A percentile compares a stretch with the other conserved stretches of the same genome.
phyloP scores from a whole-genome alignment of 768 basidiomycete genomes.

The Auricularia heimuer region DNA sequence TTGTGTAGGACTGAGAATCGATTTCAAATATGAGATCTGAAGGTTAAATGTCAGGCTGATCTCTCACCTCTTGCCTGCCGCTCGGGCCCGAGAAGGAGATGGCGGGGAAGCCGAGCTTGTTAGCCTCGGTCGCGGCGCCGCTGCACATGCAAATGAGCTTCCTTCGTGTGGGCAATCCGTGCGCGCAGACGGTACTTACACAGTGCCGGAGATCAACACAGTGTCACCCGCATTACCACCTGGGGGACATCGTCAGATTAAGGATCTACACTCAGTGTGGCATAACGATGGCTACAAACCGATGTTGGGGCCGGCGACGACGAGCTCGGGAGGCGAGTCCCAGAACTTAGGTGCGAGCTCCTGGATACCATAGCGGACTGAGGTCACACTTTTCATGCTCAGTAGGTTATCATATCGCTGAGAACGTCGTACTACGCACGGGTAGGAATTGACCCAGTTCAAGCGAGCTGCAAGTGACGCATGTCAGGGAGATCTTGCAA shows the following conservation, averaged over 20 bases:
- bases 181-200: too few species aligned
- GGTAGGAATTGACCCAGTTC: too few species aligned
- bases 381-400: constrained; percentile 33
- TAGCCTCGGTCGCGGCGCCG: constrained; percentile 41
- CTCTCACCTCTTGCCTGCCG: constrained; percentile 25
- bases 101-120: constrained; percentile 38
- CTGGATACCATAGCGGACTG: constrained; percentile 36
- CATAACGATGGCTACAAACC: constrained; percentile 8
- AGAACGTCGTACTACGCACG: too few species aligned
- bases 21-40: too few species aligned
- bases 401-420: too few species aligned
- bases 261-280: background rate
- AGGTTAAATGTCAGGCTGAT: too few species aligned
- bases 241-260: too few species aligned
- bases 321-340: constrained; percentile 30
- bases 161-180: too few species aligned
- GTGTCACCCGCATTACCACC: too few species aligned
- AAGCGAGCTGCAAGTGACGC: too few species aligned
- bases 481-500: too few species aligned
- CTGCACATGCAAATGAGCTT: constrained; percentile 16
- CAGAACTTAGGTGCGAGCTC: constrained; percentile 35
- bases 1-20: constrained; percentile 32
- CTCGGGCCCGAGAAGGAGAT: constrained; percentile 37
- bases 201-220: too few species aligned
- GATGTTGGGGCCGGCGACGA: constrained; percentile 38